These are phyloP conservation scores for Tolypocladium cylindrosporum DNA, from an alignment of 2,329 filamentous ascomycete species.

Conservation along the genomic window DNA sequence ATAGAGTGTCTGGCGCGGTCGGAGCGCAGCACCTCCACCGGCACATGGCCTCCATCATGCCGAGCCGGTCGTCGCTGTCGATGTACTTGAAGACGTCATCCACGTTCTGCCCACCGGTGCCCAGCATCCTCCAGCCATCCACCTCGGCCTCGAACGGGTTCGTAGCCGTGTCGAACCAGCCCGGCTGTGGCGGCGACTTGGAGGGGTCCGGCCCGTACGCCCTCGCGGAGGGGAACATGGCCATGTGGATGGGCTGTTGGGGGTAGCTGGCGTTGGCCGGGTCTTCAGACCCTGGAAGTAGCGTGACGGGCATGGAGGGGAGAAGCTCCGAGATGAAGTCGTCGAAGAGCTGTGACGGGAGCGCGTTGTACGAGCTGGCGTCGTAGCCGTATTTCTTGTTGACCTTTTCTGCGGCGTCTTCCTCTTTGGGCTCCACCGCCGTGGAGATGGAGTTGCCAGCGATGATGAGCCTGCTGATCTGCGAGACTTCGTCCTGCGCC, in stretches of 20 bases:
- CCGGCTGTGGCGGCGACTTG: conserved; percentile 28
- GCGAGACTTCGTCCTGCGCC: conserved; percentile 48
- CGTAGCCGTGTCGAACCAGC: conserved; percentile 82
- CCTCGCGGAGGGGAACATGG: conserved; percentile 74
- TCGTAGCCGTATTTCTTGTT: conserved; percentile 93
- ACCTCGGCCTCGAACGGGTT: conserved; percentile 91
- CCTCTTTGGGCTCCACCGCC: conserved; percentile 20
- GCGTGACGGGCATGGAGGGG: conserved; percentile 76
- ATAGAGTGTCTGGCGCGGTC: conserved; percentile 90
- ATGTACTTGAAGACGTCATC: conserved; percentile 93
- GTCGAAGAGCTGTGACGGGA: conserved; percentile 77
- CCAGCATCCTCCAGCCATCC: conserved; percentile 80
- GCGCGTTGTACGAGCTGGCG: conserved; percentile 73
- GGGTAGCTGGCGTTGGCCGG: conserved; percentile 84
- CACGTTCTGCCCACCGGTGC: conserved; percentile 83
- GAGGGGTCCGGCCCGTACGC: conserved; percentile 49
- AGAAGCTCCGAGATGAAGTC: conserved; percentile 71
- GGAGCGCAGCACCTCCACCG: conserved; percentile 86
- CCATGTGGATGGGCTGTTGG: conserved; percentile 85
- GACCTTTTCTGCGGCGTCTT: conserved; percentile 30
- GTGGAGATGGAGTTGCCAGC: conserved; percentile 88
- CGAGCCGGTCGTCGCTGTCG: conserved; percentile 63
- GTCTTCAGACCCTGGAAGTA: conserved; percentile 76
- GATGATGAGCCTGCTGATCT: conserved; percentile 78
- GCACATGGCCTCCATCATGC: conserved; percentile 91